phyloP scores from a whole-genome alignment of 805 yeast genomes.

The Wickerhamomyces queroliae region DNA sequence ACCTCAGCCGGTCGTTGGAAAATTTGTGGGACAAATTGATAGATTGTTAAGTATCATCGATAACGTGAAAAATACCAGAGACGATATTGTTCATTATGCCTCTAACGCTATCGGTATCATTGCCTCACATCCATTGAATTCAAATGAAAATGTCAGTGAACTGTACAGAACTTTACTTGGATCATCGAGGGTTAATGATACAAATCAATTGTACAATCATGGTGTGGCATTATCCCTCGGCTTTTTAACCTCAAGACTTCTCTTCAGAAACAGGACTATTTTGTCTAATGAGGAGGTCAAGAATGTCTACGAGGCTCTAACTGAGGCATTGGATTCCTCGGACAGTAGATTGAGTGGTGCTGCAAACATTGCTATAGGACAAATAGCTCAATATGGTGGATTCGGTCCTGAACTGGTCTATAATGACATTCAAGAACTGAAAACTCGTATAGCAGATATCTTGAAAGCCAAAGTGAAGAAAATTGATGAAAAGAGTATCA shows the following conservation, averaged over 20 bases:
- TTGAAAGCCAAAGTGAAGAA: slow-evolving; percentile 40
- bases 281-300: background rate
- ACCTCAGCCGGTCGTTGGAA: slow-evolving; percentile 7
- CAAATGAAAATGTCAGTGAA: slow-evolving; percentile 8
- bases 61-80: slow-evolving; percentile 12
- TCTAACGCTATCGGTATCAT: slow-evolving; percentile 44
- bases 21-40: slow-evolving; percentile 12
- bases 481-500: slow-evolving; percentile 52
- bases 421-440: slow-evolving; percentile 17
- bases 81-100: slow-evolving; percentile 26
- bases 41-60: slow-evolving; percentile 21
- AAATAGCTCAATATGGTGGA: slow-evolving; percentile 34
- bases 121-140: slow-evolving; percentile 32
- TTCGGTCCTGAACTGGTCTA: slow-evolving; percentile 15
- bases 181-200: slow-evolving; percentile 5
- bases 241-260: slow-evolving; percentile 40
- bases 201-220: slow-evolving; percentile 6
- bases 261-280: slow-evolving; percentile 11
- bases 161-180: slow-evolving; percentile 7
- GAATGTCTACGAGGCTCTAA: slow-evolving; percentile 1
- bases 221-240: slow-evolving; percentile 30
- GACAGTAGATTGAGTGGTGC: slow-evolving; percentile 10
- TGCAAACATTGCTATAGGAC: slow-evolving; percentile 23
- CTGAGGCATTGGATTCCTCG: slow-evolving; percentile 4
- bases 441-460: slow-evolving; percentile 20